Evolutionary conservation across 2,329 filamentous ascomycete genomes (phyloP).

Genomic region (Calonectria fujianensis): DNA sequence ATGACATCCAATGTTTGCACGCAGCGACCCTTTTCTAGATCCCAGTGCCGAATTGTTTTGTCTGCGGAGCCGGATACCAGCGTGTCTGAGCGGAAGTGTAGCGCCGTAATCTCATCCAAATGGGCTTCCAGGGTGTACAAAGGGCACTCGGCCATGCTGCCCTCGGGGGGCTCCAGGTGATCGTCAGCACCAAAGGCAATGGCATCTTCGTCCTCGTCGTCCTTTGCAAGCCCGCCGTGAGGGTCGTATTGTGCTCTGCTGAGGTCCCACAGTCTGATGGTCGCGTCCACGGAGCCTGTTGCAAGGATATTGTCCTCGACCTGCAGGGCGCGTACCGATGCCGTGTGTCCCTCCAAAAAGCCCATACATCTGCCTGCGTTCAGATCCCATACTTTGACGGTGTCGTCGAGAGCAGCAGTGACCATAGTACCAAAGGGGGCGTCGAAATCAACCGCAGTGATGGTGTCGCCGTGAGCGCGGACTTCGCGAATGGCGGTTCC

Average conservation of each 20-base stretch:
- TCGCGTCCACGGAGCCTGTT: slow-evolving; percentile 95
- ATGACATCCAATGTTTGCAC: slow-evolving; percentile 98
- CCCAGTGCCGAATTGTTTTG: slow-evolving; percentile 98
- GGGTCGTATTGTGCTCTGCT: slow-evolving; percentile 91
- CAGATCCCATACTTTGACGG: slow-evolving; percentile 96
- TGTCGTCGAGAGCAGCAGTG: slow-evolving; percentile 93
- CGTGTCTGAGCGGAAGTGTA: slow-evolving; percentile 92
- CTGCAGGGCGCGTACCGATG: slow-evolving; percentile 93
- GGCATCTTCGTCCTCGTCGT: slow-evolving; percentile 76
- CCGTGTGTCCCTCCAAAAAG: slow-evolving; percentile 92
- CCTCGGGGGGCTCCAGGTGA: slow-evolving; percentile 81
- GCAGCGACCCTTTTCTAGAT: slow-evolving; percentile 96
- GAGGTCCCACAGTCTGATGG: slow-evolving; percentile 95
- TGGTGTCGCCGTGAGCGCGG: slow-evolving; percentile 89
- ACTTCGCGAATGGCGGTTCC: slow-evolving; percentile 92
- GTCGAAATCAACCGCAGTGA: slow-evolving; percentile 96
- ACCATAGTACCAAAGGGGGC: slow-evolving; percentile 98
- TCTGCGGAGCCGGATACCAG: slow-evolving; percentile 97
- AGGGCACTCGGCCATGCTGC: slow-evolving; percentile 91
- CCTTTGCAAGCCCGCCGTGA: slow-evolving; percentile 76
- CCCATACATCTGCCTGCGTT: slow-evolving; percentile 95
- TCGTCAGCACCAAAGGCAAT: slow-evolving; percentile 85
- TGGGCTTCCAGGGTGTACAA: slow-evolving; percentile 93
- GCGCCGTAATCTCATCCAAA: slow-evolving; percentile 93
- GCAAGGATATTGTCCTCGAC: slow-evolving; percentile 97